Percentiles rank a stretch among this genome's conserved stretches.
Conservation (phyloP, 2,329 filamentous ascomycete genomes). For the Venturia oleaginea region DNA sequence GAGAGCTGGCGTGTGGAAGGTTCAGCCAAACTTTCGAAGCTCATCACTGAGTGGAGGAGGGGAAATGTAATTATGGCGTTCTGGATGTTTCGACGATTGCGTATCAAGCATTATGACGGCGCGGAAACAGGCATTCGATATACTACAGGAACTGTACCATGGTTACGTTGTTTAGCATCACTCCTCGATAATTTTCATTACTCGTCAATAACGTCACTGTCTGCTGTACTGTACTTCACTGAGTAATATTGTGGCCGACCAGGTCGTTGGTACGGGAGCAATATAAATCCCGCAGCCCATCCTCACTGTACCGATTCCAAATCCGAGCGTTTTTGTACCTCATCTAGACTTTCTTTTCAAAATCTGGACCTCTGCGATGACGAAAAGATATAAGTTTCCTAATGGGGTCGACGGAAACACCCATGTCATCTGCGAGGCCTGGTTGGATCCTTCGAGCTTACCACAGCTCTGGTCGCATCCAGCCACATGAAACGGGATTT, state of each 20-base stretch:
- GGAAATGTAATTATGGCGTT: background rate
- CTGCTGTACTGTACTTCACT: too few relatives aligned
- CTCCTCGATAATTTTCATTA: background rate
- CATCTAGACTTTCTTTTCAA: background rate
- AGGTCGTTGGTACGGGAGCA: background rate
- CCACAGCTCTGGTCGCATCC: background rate
- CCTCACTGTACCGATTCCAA: background rate
- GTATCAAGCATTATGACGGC: background rate
- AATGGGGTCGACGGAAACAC: background rate
- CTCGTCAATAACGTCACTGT: background rate
- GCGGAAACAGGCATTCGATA: background rate
- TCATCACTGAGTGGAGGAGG: constrained; percentile 20
- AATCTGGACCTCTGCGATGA: background rate
- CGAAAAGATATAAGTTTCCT: background rate
- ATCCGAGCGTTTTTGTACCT: background rate
- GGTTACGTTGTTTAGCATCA: too few relatives aligned
- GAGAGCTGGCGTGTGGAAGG: constrained; percentile 70
- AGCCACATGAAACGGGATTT: background rate
- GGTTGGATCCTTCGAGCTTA: background rate
- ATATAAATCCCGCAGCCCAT: background rate
- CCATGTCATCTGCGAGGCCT: too few relatives aligned
- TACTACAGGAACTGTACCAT: background rate
- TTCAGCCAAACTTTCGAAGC: constrained; percentile 44
- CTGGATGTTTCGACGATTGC: background rate
- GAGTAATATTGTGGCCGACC: constrained; percentile 1